These are phyloP conservation scores for Spizellomyces punctatus DNA, from an alignment of 192 early-diverging fungal species.

Conservation along the genomic window DNA sequence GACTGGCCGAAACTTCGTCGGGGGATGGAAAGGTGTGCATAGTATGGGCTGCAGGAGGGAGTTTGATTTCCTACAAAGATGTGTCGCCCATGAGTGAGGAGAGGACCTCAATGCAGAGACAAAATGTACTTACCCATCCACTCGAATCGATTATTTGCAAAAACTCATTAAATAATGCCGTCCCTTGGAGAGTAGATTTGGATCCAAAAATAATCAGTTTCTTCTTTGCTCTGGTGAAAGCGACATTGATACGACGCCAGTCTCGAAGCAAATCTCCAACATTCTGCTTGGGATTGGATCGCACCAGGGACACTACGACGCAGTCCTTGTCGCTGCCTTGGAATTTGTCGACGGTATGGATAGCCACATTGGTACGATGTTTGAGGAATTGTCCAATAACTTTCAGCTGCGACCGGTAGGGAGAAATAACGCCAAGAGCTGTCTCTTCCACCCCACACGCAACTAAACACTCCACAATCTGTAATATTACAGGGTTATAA, in stretches of 20 bases:
- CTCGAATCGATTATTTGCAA: constrained; percentile 31
- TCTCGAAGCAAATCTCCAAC: constrained; percentile 87
- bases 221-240: constrained; percentile 83
- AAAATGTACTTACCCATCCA: constrained; percentile 27
- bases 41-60: neutral
- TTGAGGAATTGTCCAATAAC: constrained; percentile 49
- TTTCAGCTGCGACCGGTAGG: constrained; percentile 64
- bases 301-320: constrained; percentile 87
- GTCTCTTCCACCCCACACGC: constrained; percentile 65
- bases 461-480: constrained; percentile 60
- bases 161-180: constrained; percentile 34
- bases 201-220: constrained; percentile 93
- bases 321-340: constrained; percentile 94
- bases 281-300: constrained; percentile 70
- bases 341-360: constrained; percentile 89
- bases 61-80: no score
- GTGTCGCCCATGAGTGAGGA: no score
- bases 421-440: constrained; percentile 82
- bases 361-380: constrained; percentile 55
- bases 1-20: neutral
- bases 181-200: constrained; percentile 59
- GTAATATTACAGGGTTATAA: constrained; percentile 5
- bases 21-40: constrained; percentile 3
- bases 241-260: constrained; percentile 93
- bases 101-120: no score